Evolutionary conservation across 176 grass and related monocot genomes (phyloP), one percentile per base, ranked within the genome.

Genomic region (Cocos nucifera): DNA sequence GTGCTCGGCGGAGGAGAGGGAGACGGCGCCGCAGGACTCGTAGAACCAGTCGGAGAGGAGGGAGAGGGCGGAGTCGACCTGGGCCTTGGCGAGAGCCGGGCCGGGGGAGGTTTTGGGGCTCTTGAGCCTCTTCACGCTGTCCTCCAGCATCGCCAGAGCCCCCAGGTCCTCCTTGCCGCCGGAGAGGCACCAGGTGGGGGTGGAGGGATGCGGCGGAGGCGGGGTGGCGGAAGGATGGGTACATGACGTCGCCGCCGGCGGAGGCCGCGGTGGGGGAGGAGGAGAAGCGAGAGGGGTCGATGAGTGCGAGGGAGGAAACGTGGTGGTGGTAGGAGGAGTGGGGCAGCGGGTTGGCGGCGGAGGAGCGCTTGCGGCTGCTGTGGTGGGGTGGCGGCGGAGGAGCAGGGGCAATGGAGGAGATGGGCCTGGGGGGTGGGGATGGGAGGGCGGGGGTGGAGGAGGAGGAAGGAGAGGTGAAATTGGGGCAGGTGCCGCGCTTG

Each of bases 41-140:
- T 23, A 57, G 20, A 57, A 22, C 54, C 54, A 57, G 20, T 57
- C 54, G 10, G 54, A 57, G 54, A 57, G 54, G 6, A 57, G 54
- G 54, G 54, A 57, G 14, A 22, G 54, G 19, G 54, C 54, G 19
- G 54, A 57, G 3, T 57, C 54, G 54, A 57, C 22, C 54, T 57
- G 54, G 19, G 54, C 19, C 14, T 57, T 57, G 54, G 54, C 1
- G 1, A 10, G 19, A 23, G 22, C 20, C 20, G 22, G 14, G 54
- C 54, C 66, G 0, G 86, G 80, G 0, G 78, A 67, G 6, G 73
- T 79, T 1, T 26, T 39, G 6, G 91, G 86, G 7, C 82, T 90
- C 76, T 75, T 84, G 15, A 96, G 81, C 12, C 69, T 79, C 69
- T 81, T 93, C 5, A 87, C 80, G 68, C 88, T 87, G 65, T 87